Base-by-base conservation (phyloP, 306 rosid genomes). In the Dryas alaskensis region DNA sequence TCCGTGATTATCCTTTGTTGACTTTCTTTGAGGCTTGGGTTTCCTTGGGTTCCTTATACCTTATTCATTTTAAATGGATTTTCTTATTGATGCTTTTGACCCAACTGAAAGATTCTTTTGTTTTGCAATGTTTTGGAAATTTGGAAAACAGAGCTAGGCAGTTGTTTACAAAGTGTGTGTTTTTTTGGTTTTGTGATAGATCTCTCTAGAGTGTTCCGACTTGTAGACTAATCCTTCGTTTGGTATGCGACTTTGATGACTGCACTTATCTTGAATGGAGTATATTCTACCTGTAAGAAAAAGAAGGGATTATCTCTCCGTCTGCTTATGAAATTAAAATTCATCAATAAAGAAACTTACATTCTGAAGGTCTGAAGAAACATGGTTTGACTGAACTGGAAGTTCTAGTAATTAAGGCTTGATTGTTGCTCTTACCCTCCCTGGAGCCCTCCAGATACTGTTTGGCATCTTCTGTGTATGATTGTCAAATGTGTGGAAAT, bases 31-130 rank as follows among this genome's bases (percentile, higher is more conserved):
- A 61, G 67, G 47, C 2, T 3, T 61, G 47, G 16, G 12, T 10
- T 67, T 49, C 59, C 59, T 67, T 67, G 58, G 58, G 54, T 67
- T 42, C 55, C 48, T 67, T 37, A 31, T 48, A 16, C 17, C 13
- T 1, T 49, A 11, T 13, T 46, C 22, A 12, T 67, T 67, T 49
- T 16, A 61, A 39, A 62, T 62, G 67, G 25, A 37, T 51, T 25
- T 7, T 43, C 19, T 67, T 46, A 61, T 61, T 48, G 57, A 49
- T 17, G 43, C 58, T 37, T 11, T 67, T 4, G 27, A 44, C 37
- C 7, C 67, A 22, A 44, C 47, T 27, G 54, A 9, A 70, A 70
- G 43, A 16, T 12, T 16, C 66, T 4, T 44, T 22, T 71, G 2
- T 17, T 13, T 46, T 1, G 4, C 25, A 44, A 40, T 40, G 48